Evolutionary conservation across 768 basidiomycete genomes (phyloP).

Genomic region (Lentinus tigrinus): DNA sequence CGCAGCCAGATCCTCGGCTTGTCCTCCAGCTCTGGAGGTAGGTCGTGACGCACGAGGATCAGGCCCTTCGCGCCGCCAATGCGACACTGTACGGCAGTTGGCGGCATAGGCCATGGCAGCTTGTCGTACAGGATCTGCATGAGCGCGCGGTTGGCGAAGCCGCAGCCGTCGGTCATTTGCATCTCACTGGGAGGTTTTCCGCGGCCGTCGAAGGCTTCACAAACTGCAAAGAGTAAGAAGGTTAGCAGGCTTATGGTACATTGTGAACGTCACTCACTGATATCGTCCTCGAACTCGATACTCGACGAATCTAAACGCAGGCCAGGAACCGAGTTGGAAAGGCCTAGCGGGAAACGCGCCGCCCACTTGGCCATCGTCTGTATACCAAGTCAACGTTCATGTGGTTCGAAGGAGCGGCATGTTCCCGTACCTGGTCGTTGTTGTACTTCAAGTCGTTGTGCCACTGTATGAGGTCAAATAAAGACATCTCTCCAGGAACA

Average conservation of each 20-base stretch:
- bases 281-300: slow-evolving; percentile 44
- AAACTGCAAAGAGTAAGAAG: slow-evolving; percentile 23
- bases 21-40: slow-evolving; percentile 2
- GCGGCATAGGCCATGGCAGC: slow-evolving; percentile 23
- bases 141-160: slow-evolving; percentile 59
- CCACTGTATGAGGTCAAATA: slow-evolving; percentile 51
- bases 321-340: slow-evolving; percentile 66
- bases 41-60: slow-evolving; percentile 26
- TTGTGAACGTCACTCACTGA: slow-evolving; percentile 36
- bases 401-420: background rate
- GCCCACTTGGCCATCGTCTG: slow-evolving; percentile 68
- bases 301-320: slow-evolving; percentile 37
- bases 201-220: slow-evolving; percentile 17
- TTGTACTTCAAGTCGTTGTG: slow-evolving; percentile 54
- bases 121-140: slow-evolving; percentile 28
- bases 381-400: slow-evolving; percentile 32
- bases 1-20: slow-evolving; percentile 28
- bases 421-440: slow-evolving; percentile 43
- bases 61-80: slow-evolving; percentile 32
- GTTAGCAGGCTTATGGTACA: background rate
- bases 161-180: slow-evolving; percentile 73
- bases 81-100: slow-evolving; percentile 30
- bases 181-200: slow-evolving; percentile 28
- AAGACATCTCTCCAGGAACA: slow-evolving; percentile 20
- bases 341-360: slow-evolving; percentile 57